phyloP scores from a whole-genome alignment of 1,284 basidiomycete species.

The Heterobasidion occidentale region DNA sequence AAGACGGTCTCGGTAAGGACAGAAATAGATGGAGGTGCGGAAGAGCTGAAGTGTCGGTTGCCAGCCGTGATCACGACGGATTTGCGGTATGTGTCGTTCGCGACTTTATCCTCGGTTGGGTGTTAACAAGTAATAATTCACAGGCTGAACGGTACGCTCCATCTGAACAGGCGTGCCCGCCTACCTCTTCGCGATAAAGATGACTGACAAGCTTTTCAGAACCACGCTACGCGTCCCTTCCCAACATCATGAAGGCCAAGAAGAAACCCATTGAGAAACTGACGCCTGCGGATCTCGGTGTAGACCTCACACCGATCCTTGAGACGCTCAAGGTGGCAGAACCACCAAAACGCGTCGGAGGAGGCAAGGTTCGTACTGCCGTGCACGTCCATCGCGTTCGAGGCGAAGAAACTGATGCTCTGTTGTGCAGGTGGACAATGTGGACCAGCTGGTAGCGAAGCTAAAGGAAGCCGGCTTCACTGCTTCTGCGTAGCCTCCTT shows the following conservation, averaged over 20 bases:
- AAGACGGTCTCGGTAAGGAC: conserved; percentile 73
- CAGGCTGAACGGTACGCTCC: conserved; percentile 48
- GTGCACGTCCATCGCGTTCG: not conserved
- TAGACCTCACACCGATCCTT: conserved; percentile 74
- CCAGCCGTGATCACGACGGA: conserved; percentile 93
- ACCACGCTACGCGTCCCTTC: conserved; percentile 89
- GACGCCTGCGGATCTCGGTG: conserved; percentile 74
- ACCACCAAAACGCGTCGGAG: conserved; percentile 87
- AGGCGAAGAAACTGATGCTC: too few species aligned
- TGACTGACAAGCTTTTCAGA: conserved; percentile 36
- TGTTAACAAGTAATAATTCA: not conserved
- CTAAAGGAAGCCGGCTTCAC: conserved; percentile 86
- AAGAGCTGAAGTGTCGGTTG: conserved; percentile 76
- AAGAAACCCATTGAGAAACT: conserved; percentile 95
- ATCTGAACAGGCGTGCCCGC: too few species aligned
- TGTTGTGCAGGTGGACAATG: conserved; percentile 55
- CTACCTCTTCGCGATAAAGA: conserved; percentile 3
- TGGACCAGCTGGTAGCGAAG: conserved; percentile 88
- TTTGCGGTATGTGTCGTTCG: conserved; percentile 54
- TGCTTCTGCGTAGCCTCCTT: conserved; percentile 19
- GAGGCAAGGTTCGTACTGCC: conserved; percentile 65
- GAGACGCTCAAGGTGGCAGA: conserved; percentile 90
- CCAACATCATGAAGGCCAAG: conserved; percentile 98
- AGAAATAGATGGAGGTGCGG: conserved; percentile 93
- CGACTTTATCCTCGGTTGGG: conserved; percentile 9